Evolutionary conservation across 768 basidiomycete genomes (phyloP).

Genomic region (Mycena polygramma): DNA sequence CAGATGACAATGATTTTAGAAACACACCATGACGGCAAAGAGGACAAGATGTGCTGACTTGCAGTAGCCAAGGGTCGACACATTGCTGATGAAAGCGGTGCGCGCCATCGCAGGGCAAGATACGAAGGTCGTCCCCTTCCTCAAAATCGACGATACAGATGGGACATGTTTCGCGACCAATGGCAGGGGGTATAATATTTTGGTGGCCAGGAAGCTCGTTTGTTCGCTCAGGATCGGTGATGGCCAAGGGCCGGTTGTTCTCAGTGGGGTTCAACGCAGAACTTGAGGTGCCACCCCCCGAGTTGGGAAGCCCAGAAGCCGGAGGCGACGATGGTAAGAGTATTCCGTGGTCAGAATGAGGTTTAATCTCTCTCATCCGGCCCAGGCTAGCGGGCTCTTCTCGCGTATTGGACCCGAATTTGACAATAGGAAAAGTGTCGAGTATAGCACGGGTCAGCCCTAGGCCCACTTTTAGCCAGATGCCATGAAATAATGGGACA

Average conservation of each 20-base stretch:
- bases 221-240: neutral
- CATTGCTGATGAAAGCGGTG: slow-evolving; percentile 92
- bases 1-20: neutral
- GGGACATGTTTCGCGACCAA: slow-evolving; percentile 90
- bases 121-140: slow-evolving; percentile 91
- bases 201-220: neutral
- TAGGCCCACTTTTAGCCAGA: neutral
- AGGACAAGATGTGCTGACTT: slow-evolving; percentile 92
- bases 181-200: slow-evolving; percentile 68
- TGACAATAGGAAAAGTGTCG: slow-evolving; percentile 95
- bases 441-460: slow-evolving; percentile 93
- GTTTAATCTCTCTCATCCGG: slow-evolving; percentile 45
- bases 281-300: neutral
- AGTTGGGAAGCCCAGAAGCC: neutral
- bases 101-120: slow-evolving; percentile 92
- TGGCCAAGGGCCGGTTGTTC: neutral
- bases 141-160: slow-evolving; percentile 97
- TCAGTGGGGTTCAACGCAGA: neutral
- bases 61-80: slow-evolving; percentile 94
- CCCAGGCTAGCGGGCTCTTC: slow-evolving; percentile 3
- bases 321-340: neutral
- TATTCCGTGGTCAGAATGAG: slow-evolving; percentile 26
- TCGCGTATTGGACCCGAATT: slow-evolving; percentile 66
- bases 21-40: slow-evolving; percentile 87
- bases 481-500: neutral